These are phyloP conservation scores for Peronosclerospora sorghi DNA, from an alignment of 352 stramenopile genomes.

Conservation along the genomic window DNA sequence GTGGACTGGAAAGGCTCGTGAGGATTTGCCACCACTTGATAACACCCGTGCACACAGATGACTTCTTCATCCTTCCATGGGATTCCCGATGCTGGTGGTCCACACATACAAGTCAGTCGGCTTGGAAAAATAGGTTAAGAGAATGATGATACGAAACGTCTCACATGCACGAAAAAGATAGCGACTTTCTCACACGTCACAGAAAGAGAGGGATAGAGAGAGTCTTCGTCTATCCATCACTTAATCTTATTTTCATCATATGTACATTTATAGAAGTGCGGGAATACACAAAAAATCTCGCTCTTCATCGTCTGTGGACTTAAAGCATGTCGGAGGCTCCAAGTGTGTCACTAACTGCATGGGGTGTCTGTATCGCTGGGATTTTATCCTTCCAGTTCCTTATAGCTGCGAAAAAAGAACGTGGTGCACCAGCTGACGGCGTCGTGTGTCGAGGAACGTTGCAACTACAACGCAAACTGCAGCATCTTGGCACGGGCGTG, in stretches of 20 bases:
- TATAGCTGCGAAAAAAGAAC: conserved; percentile 7
- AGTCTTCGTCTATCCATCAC: background rate
- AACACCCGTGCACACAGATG: too few species aligned
- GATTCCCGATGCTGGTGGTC: too few species aligned
- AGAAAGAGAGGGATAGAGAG: conserved; percentile 10
- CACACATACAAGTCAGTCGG: too few species aligned
- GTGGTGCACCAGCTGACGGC: background rate
- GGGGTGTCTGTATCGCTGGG: conserved; percentile 11
- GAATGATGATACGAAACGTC: too few species aligned
- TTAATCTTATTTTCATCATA: too few species aligned
- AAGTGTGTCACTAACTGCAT: conserved; percentile 8
- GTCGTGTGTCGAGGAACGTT: conserved; percentile 20
- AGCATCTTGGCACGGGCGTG: conserved; percentile 33
- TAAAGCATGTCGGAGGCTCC: conserved; percentile 1
- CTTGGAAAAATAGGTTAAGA: too few species aligned
- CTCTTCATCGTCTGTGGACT: too few species aligned
- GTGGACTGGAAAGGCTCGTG: too few species aligned
- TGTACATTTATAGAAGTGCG: background rate
- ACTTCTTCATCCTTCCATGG: too few species aligned
- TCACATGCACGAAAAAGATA: conserved; percentile 7
- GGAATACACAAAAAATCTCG: too few species aligned
- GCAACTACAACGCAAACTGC: conserved; percentile 37
- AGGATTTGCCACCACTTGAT: too few species aligned
- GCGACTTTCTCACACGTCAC: conserved; percentile 12
- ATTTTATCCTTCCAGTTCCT: conserved; percentile 35